Conservation (phyloP, 2,329 filamentous ascomycete genomes). For the Paracoccidioides lutzii region DNA sequence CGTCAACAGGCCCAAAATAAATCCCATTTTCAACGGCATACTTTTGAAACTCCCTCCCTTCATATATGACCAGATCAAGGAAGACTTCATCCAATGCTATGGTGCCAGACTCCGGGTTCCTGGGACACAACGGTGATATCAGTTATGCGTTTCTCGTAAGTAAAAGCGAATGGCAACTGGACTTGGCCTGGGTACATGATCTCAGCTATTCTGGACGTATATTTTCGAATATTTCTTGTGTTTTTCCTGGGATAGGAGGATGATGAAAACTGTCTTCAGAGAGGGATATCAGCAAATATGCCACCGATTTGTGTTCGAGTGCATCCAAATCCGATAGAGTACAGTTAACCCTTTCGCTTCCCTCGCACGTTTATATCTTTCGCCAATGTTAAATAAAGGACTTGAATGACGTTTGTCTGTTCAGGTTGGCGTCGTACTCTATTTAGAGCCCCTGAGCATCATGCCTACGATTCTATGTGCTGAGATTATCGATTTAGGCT, state of each 20-base stretch:
- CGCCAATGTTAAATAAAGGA: not conserved
- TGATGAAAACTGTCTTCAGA: not conserved
- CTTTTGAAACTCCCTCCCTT: slow-evolving; percentile 54
- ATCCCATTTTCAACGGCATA: slow-evolving; percentile 52
- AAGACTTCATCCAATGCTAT: slow-evolving; percentile 44
- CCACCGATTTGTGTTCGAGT: not conserved
- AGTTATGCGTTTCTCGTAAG: not conserved
- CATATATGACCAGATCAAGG: slow-evolving; percentile 45
- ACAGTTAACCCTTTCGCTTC: not conserved
- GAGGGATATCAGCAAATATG: not conserved
- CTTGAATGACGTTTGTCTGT: not conserved
- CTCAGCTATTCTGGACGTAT: not conserved
- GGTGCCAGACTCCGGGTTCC: slow-evolving; percentile 35
- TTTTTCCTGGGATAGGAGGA: not conserved
- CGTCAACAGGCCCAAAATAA: slow-evolving; percentile 58
- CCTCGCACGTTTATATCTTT: not conserved
- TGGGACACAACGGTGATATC: slow-evolving; percentile 9
- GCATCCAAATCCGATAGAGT: not conserved
- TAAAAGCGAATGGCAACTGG: not conserved
- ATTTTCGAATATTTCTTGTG: not conserved
- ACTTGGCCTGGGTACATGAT: not conserved
- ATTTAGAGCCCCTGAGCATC: not conserved
- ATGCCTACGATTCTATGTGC: not conserved
- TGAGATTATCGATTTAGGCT: not conserved
- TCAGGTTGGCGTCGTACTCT: not conserved